A percentile compares a stretch with the other conserved stretches of the same genome.
These are phyloP conservation scores for Fusarium domesticum DNA, from an alignment of 2,329 filamentous ascomycete species.

Conservation along the genomic window DNA sequence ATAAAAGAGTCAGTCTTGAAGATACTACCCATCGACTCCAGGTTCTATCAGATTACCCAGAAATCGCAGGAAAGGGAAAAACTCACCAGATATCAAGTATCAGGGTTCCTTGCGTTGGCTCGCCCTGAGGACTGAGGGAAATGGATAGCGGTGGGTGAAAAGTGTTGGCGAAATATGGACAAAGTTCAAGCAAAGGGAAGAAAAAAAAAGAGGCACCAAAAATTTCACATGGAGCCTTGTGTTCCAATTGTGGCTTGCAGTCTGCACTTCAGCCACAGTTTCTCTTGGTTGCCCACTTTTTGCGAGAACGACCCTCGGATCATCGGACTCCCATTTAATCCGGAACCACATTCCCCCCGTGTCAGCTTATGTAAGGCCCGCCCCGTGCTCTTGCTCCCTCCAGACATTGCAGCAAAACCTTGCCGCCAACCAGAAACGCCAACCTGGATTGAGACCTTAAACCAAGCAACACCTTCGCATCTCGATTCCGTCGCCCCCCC, in stretches of 20 bases:
- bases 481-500: slow-evolving; percentile 22
- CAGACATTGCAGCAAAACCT: slow-evolving; percentile 40
- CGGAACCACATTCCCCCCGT: slow-evolving; percentile 14
- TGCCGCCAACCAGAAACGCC: slow-evolving; percentile 37
- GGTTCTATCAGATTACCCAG: neutral
- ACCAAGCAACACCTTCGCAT: slow-evolving; percentile 28
- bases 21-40: neutral
- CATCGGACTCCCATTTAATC: slow-evolving; percentile 18
- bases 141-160: slow-evolving; percentile 10
- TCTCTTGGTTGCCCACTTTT: neutral
- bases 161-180: slow-evolving; percentile 17
- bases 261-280: slow-evolving; percentile 7
- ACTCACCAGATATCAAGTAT: slow-evolving; percentile 13
- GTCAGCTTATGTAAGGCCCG: slow-evolving; percentile 32
- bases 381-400: slow-evolving; percentile 25
- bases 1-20: slow-evolving; percentile 14
- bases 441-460: slow-evolving; percentile 41
- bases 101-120: slow-evolving; percentile 63
- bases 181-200: slow-evolving; percentile 12
- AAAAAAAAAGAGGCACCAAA: slow-evolving; percentile 20
- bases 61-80: neutral
- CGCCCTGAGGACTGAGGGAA: slow-evolving; percentile 44
- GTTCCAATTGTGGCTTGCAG: slow-evolving; percentile 6
- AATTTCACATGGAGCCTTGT: slow-evolving; percentile 27
- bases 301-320: neutral